phyloP scores from a whole-genome alignment of 306 rosid species.

The Trifolium pratense region DNA sequence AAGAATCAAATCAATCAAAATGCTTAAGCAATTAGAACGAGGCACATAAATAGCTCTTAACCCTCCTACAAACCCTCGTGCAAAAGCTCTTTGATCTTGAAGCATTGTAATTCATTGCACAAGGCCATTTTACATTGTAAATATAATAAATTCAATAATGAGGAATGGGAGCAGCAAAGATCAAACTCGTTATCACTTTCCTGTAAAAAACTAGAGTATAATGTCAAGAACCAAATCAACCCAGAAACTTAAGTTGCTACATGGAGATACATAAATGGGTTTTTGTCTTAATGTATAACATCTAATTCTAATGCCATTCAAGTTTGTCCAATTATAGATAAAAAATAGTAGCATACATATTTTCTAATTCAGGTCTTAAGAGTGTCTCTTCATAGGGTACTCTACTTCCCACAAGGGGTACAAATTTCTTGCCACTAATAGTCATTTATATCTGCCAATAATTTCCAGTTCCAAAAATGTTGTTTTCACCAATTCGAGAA shows the following conservation, averaged over 20 bases:
- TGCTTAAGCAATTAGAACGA: constrained; percentile 13
- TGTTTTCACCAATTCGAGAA: not conserved
- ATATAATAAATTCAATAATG: not conserved
- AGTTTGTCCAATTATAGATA: constrained; percentile 8
- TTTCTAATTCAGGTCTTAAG: not conserved
- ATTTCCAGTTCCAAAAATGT: not conserved
- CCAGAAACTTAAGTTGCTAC: not conserved
- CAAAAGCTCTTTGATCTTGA: constrained; percentile 9
- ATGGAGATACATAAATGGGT: not conserved
- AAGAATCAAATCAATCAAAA: constrained; percentile 28
- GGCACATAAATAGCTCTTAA: not conserved
- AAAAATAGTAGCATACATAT: not conserved
- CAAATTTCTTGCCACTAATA: not conserved
- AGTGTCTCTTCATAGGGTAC: not conserved
- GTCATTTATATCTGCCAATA: not conserved
- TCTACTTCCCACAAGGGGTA: not conserved
- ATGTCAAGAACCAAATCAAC: not conserved
- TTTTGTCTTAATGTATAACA: not conserved
- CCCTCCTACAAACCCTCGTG: not conserved
- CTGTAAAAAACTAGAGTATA: not conserved
- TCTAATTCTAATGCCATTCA: not conserved
- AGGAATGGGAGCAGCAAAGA: not conserved
- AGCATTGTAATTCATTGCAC: not conserved
- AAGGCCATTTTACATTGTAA: constrained; percentile 9
- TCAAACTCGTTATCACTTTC: not conserved